A percentile compares a stretch with the other conserved stretches of the same genome.
phyloP scores from a whole-genome alignment of 2,329 filamentous ascomycete species.

The Trichoderma guizhouense region DNA sequence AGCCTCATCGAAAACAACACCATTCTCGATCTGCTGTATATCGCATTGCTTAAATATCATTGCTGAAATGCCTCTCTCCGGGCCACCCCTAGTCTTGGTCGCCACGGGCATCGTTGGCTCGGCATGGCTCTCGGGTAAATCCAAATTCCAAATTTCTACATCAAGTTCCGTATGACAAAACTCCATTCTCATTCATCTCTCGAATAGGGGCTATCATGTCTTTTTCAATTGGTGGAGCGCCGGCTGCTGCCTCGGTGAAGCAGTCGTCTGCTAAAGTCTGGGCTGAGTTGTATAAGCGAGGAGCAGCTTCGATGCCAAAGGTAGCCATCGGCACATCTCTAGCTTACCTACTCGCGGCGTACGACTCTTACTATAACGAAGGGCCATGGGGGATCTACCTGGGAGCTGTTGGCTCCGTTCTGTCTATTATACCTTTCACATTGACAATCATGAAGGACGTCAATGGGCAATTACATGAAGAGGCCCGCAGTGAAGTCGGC shows the following conservation, averaged over 20 bases:
- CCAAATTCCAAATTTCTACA: too few relatives aligned
- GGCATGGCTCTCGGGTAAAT: slow-evolving; percentile 37
- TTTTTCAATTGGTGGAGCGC: slow-evolving; percentile 36
- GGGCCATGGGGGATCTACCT: slow-evolving; percentile 34
- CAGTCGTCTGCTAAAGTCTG: slow-evolving; percentile 34
- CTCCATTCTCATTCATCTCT: not conserved
- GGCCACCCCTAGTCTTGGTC: slow-evolving; percentile 33
- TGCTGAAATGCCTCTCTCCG: slow-evolving; percentile 24
- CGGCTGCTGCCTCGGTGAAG: slow-evolving; percentile 30
- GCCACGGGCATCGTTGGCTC: slow-evolving; percentile 39
- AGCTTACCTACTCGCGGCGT: slow-evolving; percentile 37
- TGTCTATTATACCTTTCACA: slow-evolving; percentile 41
- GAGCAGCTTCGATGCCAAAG: slow-evolving; percentile 37
- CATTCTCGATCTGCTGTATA: not conserved
- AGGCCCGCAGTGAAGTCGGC: slow-evolving; percentile 24
- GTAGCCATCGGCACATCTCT: slow-evolving; percentile 32
- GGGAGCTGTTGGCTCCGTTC: slow-evolving; percentile 32
- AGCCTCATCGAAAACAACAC: not conserved
- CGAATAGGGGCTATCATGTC: slow-evolving; percentile 35
- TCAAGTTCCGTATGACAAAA: not conserved
- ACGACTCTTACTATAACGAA: slow-evolving; percentile 28
- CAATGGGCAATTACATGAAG: slow-evolving; percentile 32
- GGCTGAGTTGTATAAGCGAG: slow-evolving; percentile 37
- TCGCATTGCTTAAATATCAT: not conserved
- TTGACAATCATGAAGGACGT: slow-evolving; percentile 36